Evolutionary conservation across 345 rosid genomes (phyloP).

Genomic region (Eucalyptus grandis): DNA sequence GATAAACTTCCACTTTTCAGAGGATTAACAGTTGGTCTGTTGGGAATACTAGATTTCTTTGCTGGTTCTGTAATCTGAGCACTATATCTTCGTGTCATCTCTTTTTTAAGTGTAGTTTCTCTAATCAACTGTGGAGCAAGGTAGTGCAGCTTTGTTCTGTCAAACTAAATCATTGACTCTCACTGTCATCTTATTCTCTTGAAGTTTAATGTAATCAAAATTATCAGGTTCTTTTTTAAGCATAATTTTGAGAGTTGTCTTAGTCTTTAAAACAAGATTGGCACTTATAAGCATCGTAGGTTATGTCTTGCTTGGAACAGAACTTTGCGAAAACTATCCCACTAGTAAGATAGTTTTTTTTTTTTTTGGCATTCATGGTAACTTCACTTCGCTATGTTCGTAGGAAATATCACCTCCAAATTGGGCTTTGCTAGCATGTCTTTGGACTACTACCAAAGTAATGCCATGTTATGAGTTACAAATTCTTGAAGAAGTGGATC

Average conservation of each 20-base stretch:
- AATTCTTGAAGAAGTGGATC: too few relatives aligned
- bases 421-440: too few relatives aligned
- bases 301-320: background rate
- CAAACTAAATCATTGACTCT: background rate
- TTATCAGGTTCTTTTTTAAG: background rate
- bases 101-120: background rate
- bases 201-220: background rate
- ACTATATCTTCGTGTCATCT: background rate
- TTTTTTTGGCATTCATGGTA: background rate
- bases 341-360: too few relatives aligned
- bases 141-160: background rate
- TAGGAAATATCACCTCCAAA: background rate
- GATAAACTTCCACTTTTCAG: background rate
- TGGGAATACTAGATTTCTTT: background rate
- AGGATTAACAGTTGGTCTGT: background rate
- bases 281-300: background rate
- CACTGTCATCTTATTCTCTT: background rate
- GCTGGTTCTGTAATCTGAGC: background rate
- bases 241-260: background rate
- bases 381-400: rapidly evolving
- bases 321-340: background rate
- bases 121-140: background rate
- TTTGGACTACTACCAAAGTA: too few relatives aligned
- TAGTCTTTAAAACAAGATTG: background rate
- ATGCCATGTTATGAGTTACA: too few relatives aligned